Percentiles rank a stretch among this genome's conserved stretches.
Evolutionary conservation across 2,329 filamentous ascomycete species (phyloP).

Genomic region (Colletotrichum incanum): DNA sequence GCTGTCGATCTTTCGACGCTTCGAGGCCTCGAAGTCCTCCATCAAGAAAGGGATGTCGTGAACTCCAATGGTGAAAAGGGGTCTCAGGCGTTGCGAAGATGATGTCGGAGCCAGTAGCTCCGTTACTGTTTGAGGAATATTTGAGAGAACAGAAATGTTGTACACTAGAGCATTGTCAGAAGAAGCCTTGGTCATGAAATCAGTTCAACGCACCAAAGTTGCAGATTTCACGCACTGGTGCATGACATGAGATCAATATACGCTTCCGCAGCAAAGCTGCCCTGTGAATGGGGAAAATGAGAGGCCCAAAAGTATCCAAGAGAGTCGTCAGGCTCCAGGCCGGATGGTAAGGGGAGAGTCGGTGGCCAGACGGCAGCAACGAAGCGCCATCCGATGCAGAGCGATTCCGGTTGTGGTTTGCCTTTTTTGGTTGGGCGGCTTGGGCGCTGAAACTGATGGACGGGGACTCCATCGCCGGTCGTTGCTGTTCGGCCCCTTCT

Average conservation of each 20-base stretch:
- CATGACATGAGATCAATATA: slow-evolving; percentile 88
- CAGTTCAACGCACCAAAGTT: slow-evolving; percentile 80
- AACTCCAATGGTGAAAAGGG: slow-evolving; percentile 94
- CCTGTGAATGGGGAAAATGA: slow-evolving; percentile 92
- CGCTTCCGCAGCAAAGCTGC: slow-evolving; percentile 89
- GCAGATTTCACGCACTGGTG: slow-evolving; percentile 88
- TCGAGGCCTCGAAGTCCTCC: slow-evolving; percentile 68
- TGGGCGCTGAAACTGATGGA: slow-evolving; percentile 60
- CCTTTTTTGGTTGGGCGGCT: slow-evolving; percentile 54
- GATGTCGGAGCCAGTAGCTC: slow-evolving; percentile 77
- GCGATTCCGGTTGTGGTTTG: slow-evolving; percentile 67
- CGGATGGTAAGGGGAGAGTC: slow-evolving; percentile 84
- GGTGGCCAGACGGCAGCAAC: slow-evolving; percentile 73
- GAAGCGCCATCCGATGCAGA: slow-evolving; percentile 75
- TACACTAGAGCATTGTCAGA: slow-evolving; percentile 76
- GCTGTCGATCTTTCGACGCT: slow-evolving; percentile 54
- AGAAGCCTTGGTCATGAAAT: background rate
- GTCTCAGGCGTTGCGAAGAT: slow-evolving; percentile 77
- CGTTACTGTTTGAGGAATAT: slow-evolving; percentile 82
- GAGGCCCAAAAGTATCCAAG: slow-evolving; percentile 87
- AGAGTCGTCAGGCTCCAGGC: slow-evolving; percentile 86
- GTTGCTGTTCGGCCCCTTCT: slow-evolving; percentile 54
- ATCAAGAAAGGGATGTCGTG: slow-evolving; percentile 90
- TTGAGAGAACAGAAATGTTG: slow-evolving; percentile 92
- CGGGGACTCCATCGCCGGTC: slow-evolving; percentile 67